phyloP scores from a whole-genome alignment of 176 grass and related monocot species.

The Guadua angustifolia region DNA sequence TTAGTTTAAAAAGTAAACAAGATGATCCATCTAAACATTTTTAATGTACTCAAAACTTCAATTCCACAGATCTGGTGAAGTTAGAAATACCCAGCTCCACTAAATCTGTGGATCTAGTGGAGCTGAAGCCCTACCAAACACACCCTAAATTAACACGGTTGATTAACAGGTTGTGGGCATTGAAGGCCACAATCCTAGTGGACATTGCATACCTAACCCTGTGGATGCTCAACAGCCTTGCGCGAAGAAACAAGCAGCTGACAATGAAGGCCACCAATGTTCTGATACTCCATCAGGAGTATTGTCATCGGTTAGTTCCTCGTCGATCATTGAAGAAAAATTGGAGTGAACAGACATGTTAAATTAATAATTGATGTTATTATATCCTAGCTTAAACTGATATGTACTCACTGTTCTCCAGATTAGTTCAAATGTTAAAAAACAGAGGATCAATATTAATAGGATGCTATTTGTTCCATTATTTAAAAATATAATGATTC shows the following conservation, averaged over 20 bases:
- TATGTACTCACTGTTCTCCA: background rate
- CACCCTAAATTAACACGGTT: too few species aligned
- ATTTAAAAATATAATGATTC: background rate
- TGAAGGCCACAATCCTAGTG: constrained; percentile 91
- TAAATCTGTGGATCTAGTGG: too few species aligned
- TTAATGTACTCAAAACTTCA: too few species aligned
- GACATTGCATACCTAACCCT: too few species aligned
- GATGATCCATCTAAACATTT: too few species aligned
- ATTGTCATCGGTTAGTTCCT: constrained; percentile 66
- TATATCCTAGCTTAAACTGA: constrained; percentile 16
- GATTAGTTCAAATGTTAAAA: background rate
- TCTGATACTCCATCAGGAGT: constrained; percentile 49
- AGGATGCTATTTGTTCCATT: background rate
- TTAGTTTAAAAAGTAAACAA: too few species aligned
- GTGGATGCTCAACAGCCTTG: too few species aligned
- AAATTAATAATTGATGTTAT: background rate
- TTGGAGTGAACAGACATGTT: background rate
- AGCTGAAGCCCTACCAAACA: too few species aligned
- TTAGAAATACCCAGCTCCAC: too few species aligned
- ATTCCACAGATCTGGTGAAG: too few species aligned
- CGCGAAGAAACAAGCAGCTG: constrained; percentile 74
- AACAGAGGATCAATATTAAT: background rate
- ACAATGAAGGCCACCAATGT: constrained; percentile 49
- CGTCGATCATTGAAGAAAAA: constrained; percentile 21
- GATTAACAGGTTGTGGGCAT: constrained; percentile 77